Evolutionary conservation across 2,329 filamentous ascomycete genomes (phyloP), one percentile per base, ranked within the genome.

Genomic region (Monosporascus sp.): DNA sequence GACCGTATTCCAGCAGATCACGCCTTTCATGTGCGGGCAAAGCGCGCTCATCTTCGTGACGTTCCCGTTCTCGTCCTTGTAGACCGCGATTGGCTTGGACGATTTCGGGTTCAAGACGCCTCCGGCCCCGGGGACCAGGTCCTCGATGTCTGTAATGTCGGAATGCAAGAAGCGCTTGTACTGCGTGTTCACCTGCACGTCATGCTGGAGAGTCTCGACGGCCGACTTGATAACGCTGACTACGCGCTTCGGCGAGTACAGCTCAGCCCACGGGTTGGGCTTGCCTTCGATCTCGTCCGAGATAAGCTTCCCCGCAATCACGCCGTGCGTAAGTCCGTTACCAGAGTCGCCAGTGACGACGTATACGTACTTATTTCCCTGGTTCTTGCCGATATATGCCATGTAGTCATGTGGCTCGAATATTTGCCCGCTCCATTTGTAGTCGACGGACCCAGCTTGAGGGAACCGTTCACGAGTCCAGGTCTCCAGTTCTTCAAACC

Each of bases 351-450:
- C 80, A 0, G 79, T 84, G 7, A 80, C 68, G 41, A 84, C 72
- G 55, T 77, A 84, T 3, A 76, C 74, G 60, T 76, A 74, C 38
- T 77, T 72, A 14, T 65, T 70, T 14, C 78, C 78, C 50, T 78
- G 76, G 59, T 82, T 81, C 57, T 73, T 74, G 27, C 81, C 81
- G 48, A 82, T 81, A 55, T 78, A 82, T 0, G 73, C 79, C 70
- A 83, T 72, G 61, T 72, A 74, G 58, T 84, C 80, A 11, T 76
- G 71, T 0, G 79, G 78, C 55, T 84, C 79, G 58, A 78, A 76
- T 44, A 84, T 72, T 65, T 84, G 81, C 0, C 81, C 80, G 37
- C 76, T 80, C 80, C 80, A 84, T 20, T 70, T 70, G 67, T 81
- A 84, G 55, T 83, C 81, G 7, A 78, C 70, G 3, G 68, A 63